Evolutionary conservation across 1,284 basidiomycete genomes (phyloP).

Genomic region (Cryptococcus sp.): DNA sequence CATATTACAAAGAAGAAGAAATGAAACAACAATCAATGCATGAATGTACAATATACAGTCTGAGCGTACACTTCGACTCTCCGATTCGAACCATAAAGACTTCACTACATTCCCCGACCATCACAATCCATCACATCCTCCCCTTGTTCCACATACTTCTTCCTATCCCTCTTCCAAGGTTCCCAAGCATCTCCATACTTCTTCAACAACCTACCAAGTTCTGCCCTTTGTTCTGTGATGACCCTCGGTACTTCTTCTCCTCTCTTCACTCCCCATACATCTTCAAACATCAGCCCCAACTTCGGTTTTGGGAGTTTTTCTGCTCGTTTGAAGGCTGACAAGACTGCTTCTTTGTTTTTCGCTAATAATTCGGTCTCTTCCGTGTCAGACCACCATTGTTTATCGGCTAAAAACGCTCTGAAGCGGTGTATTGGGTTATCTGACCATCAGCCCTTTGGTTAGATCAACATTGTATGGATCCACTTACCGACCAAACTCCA

Average conservation of each 20-base stretch:
- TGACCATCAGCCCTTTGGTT: slow-evolving; percentile 1
- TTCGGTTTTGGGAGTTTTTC: slow-evolving; percentile 67
- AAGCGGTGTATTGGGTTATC: slow-evolving; percentile 86
- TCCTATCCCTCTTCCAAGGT: slow-evolving; percentile 76
- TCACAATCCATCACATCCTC: slow-evolving; percentile 57
- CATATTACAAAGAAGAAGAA: slow-evolving; percentile 3
- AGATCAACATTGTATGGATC: neutral
- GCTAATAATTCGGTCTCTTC: slow-evolving; percentile 69
- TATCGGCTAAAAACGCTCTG: slow-evolving; percentile 72
- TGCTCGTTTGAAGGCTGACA: slow-evolving; percentile 71
- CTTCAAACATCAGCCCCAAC: slow-evolving; percentile 75
- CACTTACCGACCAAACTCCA: slow-evolving; percentile 62
- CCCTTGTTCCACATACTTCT: slow-evolving; percentile 73
- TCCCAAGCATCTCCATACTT: slow-evolving; percentile 81
- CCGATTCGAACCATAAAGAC: neutral
- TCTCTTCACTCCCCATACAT: slow-evolving; percentile 57
- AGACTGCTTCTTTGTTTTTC: slow-evolving; percentile 66
- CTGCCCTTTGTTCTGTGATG: slow-evolving; percentile 74
- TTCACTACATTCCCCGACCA: slow-evolving; percentile 17
- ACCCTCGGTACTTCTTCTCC: slow-evolving; percentile 79
- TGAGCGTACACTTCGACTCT: neutral
- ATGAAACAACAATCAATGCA: slow-evolving; percentile 2
- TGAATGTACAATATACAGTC: neutral
- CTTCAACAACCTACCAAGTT: slow-evolving; percentile 65
- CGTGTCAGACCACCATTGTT: slow-evolving; percentile 77